Conservation (phyloP, 2,329 filamentous ascomycete genomes). For the Lachnellula hyalina region DNA sequence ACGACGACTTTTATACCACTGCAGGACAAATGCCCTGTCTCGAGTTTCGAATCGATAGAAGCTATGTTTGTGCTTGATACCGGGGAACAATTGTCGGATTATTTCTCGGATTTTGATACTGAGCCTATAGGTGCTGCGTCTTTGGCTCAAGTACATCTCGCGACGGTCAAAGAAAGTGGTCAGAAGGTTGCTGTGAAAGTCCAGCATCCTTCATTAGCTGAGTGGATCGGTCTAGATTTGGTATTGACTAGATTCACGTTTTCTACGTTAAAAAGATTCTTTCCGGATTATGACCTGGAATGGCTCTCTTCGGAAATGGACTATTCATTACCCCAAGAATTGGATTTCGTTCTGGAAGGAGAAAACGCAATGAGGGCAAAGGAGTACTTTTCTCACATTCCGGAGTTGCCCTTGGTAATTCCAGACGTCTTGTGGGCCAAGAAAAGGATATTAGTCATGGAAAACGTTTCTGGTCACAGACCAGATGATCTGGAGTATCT, state of each 20-base stretch:
- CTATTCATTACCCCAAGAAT: conserved; percentile 78
- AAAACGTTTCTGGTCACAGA: conserved; percentile 78
- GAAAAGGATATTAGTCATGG: conserved; percentile 90
- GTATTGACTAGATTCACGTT: conserved; percentile 86
- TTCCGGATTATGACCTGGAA: conserved; percentile 95
- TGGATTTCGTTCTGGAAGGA: conserved; percentile 84
- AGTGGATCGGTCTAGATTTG: conserved; percentile 87
- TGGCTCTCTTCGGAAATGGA: conserved; percentile 96
- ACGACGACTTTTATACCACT: conserved; percentile 92
- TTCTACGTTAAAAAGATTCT: conserved; percentile 81
- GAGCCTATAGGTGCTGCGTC: conserved; percentile 88
- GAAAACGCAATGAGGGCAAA: conserved; percentile 75
- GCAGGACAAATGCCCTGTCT: conserved; percentile 93
- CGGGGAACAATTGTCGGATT: conserved; percentile 68
- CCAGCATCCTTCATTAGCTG: conserved; percentile 82
- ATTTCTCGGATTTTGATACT: conserved; percentile 78
- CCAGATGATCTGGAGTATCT: conserved; percentile 86
- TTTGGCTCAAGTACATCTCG: conserved; percentile 88
- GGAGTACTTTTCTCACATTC: conserved; percentile 72
- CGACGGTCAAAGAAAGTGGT: conserved; percentile 73
- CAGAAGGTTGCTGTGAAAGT: conserved; percentile 94
- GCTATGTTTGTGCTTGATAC: conserved; percentile 84
- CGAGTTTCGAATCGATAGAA: conserved; percentile 79
- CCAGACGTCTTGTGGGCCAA: conserved; percentile 87
- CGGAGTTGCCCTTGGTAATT: conserved; percentile 76